Evolutionary conservation across 192 early-diverging fungal genomes (phyloP).

Genomic region (Geranomyces michiganensis): DNA sequence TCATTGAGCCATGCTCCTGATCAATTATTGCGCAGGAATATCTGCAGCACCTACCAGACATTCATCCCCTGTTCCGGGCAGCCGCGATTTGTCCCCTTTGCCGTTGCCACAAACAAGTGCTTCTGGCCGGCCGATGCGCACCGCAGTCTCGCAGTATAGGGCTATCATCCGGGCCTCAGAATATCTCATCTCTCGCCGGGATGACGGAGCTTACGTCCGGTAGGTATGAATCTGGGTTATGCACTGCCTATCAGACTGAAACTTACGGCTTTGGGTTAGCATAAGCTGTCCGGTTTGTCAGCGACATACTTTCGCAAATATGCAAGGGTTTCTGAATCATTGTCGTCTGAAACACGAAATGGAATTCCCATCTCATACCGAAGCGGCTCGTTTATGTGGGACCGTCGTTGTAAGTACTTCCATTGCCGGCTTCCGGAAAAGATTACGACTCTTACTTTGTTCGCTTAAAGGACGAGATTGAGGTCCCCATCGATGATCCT

Average conservation of each 20-base stretch:
- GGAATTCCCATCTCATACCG: slow-evolving; percentile 76
- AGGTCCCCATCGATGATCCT: slow-evolving; percentile 58
- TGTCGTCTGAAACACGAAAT: slow-evolving; percentile 71
- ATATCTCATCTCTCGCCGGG: slow-evolving; percentile 40
- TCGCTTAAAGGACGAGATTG: slow-evolving; percentile 52
- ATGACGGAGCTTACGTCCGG: slow-evolving; percentile 50
- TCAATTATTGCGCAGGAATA: neutral
- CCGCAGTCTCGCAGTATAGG: neutral
- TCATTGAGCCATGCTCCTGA: too few species aligned
- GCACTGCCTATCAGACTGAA: neutral
- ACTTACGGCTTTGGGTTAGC: neutral
- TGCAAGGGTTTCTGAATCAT: slow-evolving; percentile 89
- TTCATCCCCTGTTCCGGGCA: neutral
- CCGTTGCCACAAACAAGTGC: neutral
- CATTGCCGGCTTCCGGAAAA: slow-evolving; percentile 13
- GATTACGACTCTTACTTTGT: slow-evolving; percentile 25
- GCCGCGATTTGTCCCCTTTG: neutral
- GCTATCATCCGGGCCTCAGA: neutral
- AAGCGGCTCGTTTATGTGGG: slow-evolving; percentile 76
- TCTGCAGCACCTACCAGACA: neutral
- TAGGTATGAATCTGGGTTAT: neutral
- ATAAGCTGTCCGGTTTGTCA: slow-evolving; percentile 78
- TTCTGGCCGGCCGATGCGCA: slow-evolving; percentile 6
- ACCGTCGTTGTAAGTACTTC: slow-evolving; percentile 51
- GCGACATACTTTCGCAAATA: slow-evolving; percentile 74